Base-by-base conservation (phyloP, 768 basidiomycete species). In the Pisolithus marmoratus region DNA sequence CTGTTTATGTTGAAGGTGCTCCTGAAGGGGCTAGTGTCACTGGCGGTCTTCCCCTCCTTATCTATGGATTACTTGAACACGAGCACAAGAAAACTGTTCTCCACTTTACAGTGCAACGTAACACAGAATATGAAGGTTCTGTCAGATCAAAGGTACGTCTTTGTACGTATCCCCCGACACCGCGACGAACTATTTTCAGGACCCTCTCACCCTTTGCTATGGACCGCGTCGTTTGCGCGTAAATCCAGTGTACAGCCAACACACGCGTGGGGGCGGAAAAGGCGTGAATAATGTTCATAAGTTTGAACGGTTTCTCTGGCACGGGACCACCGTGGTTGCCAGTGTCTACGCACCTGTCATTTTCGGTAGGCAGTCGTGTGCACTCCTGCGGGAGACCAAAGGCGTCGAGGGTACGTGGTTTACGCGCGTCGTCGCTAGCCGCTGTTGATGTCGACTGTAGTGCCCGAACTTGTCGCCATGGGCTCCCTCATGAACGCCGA, bases 241-340 rank as follows among this genome's bases (percentile, higher is more conserved):
- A 38, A 90, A 86, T 57, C 96, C 96, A 0, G 70, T 94, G 29
- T 99, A 89, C 72, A 94, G 93, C 58, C 93, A 96, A 61, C 92
- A 94, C 60, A 85, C 88, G 3, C 81, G 84, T 7, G 94, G 93
- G 12, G 93, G 93, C 17, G 90, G 89, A 15, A 90, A 86, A 66
- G 93, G 94, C 11, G 76, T 83, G 40, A 99, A 99, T 75, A 97
- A 98, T 60, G 93, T 96, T 2, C 94, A 98, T 77, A 99, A 97
- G 63, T 94, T 87, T 50, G 92, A 96, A 70, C 82, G 90, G 29
- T 99, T 83, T 70, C 75, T 97, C 26, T 82, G 87, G 38, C 91
- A 90, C 60, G 90, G 94, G 5, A 72, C 75, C 29, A 87, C 89
- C 3, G 80, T 73, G 51, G 87, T 98, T 20, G 94, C 89, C 3